Base-by-base conservation (phyloP, 768 basidiomycete species). In the Rhodotorula paludigena region DNA sequence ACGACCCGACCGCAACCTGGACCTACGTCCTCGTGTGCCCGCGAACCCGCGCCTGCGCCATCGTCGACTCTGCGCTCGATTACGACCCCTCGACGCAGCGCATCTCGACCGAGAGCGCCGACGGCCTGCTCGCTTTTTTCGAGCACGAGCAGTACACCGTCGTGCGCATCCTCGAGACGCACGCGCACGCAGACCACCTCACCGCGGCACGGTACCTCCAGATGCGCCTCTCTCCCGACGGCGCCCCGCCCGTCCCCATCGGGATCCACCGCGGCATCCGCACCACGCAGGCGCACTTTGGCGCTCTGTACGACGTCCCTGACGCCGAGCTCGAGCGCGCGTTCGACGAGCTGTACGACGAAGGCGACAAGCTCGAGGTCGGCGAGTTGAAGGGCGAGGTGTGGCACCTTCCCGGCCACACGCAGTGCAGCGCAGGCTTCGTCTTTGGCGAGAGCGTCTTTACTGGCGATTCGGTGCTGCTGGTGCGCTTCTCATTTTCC, bases 121-220 rank as follows among this genome's bases (percentile, higher is more conserved):
- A 68, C 32, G 71, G 64, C 0, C 49, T 77, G 4, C 30, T 67
- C 25, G 67, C 51, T 20, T 77, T 76, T 39, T 48, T 73, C 32
- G 30, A 59, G 23, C 45, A 66, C 4, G 18, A 68, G n/a, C 70
- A 57, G 1, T 66, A 69, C 45, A 44, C 2, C 20, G 64, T 77
- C 21, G 57, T 51, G 2, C 59, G 66, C 15, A 66, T 77, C 30
- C 47, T 75, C n/a, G 76, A 77, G 65, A 77, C 74, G 23, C 76
- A 77, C 54, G 75, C 74, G 3, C 76, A 77, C 55, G 76, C 76
- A 7, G 76, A 77, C 57, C 76, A 77, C 55, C 54, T 75, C 20
- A 74, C 72, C 9, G 71, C 69, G 1, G 71, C 73, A 10, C 20
- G 18, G 55, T 63, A 69, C 38, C 39, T 49, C 33, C 32, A 58